Percentiles rank a stretch among this genome's conserved stretches.
phyloP scores from a whole-genome alignment of 2,329 filamentous ascomycete species.

The Clarireedia sp. region DNA sequence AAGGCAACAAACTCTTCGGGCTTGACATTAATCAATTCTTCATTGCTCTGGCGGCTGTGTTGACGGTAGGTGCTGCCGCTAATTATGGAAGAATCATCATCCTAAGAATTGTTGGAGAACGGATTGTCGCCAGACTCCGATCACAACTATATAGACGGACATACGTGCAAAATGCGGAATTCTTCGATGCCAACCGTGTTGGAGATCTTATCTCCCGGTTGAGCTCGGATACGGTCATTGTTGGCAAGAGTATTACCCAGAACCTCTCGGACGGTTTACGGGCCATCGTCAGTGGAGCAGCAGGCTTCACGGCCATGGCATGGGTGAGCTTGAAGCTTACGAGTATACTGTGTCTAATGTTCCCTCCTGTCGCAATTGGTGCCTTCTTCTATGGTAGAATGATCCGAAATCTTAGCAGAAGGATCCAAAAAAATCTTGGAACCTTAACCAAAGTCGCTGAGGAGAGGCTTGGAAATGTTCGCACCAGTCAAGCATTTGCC shows the following conservation, averaged over 20 bases:
- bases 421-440: conserved; percentile 90
- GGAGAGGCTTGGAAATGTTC: conserved; percentile 93
- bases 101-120: conserved; percentile 86
- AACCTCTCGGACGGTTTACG: conserved; percentile 95
- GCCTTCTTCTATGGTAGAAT: conserved; percentile 87
- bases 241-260: conserved; percentile 96
- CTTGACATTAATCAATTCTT: conserved; percentile 85
- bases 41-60: conserved; percentile 63
- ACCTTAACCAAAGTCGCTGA: conserved; percentile 95
- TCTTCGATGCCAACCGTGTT: conserved; percentile 96
- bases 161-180: conserved; percentile 95
- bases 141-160: conserved; percentile 87
- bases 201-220: conserved; percentile 93
- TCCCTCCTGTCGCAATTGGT: conserved; percentile 82
- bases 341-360: conserved; percentile 75
- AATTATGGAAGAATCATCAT: conserved; percentile 94
- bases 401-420: conserved; percentile 81
- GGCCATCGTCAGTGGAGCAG: conserved; percentile 79
- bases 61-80: conserved; percentile 76
- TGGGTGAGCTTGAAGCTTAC: conserved; percentile 90
- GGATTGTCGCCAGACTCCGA: conserved; percentile 82
- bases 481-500: conserved; percentile 92
- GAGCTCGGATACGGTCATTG: conserved; percentile 93
- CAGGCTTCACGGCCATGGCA: conserved; percentile 89
- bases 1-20: conserved; percentile 69